Base-by-base conservation (phyloP, 352 stramenopile genomes). In the Albugo laibachii region DNA sequence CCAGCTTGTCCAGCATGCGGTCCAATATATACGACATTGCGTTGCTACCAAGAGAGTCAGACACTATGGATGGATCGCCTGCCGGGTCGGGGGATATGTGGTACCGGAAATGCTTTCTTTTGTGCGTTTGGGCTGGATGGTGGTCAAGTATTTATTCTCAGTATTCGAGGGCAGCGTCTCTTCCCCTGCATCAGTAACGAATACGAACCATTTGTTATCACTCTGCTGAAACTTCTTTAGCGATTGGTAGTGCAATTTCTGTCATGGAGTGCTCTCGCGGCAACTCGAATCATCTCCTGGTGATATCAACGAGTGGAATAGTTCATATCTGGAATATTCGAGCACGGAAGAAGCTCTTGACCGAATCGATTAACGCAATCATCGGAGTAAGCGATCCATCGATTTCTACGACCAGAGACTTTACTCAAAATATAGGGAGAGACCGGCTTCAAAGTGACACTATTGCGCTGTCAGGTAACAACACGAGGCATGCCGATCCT, bases 21-120 rank as follows among this genome's bases (percentile, higher is more conserved):
- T 2, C 67, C 69, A 13, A 62, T 83, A 35, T 86, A 71, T 53
- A 83, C 78, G 13, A 83, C 65, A 12, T 56, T 91, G 39, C 65
- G 75, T 55, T 91, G 73, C 54, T 67, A 58, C 1, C 58, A 72
- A 36, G 55, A 48, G 18, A 69, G 52, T 15, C 61, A 63, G 18
- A 50, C 73, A 36, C 80, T 80, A 47, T 92, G 79, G 79, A 79
- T 86, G 40, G 79, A 92, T 56, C 69, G 79, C 2, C 57, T 92
- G 36, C 61, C 73, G 51, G 79, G 75, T 1, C 61, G 70, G 19
- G 63, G 63, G 5, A 62, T 79, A 13, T 67, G 57, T 37, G 65
- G 62, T 20, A 63, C 63, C 6, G 79, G 75, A 43, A 92, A 92
- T 51, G 62, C 64, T 13, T 58, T 31, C 1, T 79, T 83, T 38